Base-by-base conservation (phyloP, 2,329 filamentous ascomycete genomes). In the Setomelanomma holmii region DNA sequence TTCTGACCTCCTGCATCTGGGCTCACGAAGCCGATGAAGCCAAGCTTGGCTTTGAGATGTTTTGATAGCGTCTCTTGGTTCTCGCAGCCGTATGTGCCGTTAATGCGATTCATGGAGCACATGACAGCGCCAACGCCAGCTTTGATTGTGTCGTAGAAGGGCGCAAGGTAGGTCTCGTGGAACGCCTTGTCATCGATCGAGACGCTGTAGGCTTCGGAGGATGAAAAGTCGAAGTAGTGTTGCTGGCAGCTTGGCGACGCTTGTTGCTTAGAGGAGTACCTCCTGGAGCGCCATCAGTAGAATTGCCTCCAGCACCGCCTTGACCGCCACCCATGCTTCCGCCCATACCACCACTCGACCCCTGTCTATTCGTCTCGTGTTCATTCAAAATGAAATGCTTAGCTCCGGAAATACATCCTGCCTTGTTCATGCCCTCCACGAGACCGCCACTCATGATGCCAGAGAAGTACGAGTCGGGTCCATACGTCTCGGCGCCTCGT, bases 151-250 rank as follows among this genome's bases (percentile, higher is more conserved):
- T 88, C 82, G 59, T 84, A 79, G 51, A 87, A 89, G 0, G 86
- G 85, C 78, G 83, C 88, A 1, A 85, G 76, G 45, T 89, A 89
- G 14, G 83, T 76, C 66, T 88, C 86, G 56, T 87, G 84, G 27
- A 88, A 75, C 0, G 85, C 84, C 55, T 81, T 81, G 65, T 88
- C 86, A 51, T 87, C 85, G 3, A 86, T 75, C 56, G 86, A 86
- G 34, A 40, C 43, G 14, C 27, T 30, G 5, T 30, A 30, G 10
- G 27, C 27, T 30, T 6, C 27, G 14, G 27, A 30, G 27, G 27
- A 30, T 8, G 27, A 30, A 14, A n/a, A n/a, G n/a, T n/a, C n/a
- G 27, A 30, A 30, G 27, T 30, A 14, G 27, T 30, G 27, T 30
- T 30, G 27, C 27, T 14, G 14, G 5, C 14, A 8, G 5, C 27